Evolutionary conservation across 805 yeast genomes (phyloP).

Genomic region (Yarrowia sp.): DNA sequence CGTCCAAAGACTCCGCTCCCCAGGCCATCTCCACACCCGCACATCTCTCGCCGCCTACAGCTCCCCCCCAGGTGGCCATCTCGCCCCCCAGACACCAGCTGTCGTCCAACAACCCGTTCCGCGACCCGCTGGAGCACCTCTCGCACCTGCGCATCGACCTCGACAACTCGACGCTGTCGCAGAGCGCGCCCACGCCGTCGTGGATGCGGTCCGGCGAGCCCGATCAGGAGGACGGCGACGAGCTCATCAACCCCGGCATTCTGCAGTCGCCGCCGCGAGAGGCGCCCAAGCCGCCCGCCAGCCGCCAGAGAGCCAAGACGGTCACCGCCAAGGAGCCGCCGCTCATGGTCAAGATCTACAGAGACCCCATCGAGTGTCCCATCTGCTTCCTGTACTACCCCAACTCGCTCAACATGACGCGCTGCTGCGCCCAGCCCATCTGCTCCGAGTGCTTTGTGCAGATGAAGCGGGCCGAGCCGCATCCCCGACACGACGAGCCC

Average conservation of each 20-base stretch:
- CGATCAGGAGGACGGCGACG: constrained; percentile 3
- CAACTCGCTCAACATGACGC: constrained; percentile 65
- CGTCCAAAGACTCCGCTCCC: not conserved
- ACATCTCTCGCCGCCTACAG: not conserved
- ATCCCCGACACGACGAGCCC: constrained; percentile 71
- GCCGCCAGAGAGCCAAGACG: constrained; percentile 11
- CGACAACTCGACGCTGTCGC: not conserved
- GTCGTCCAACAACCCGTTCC: constrained; percentile 18
- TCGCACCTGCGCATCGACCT: constrained; percentile 13
- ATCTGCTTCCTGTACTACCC: constrained; percentile 91
- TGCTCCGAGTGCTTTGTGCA: constrained; percentile 97
- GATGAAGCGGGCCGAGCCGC: constrained; percentile 87
- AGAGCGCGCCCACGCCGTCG: constrained; percentile 4
- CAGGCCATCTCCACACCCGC: not conserved
- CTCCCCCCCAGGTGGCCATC: constrained; percentile 16
- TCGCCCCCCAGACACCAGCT: constrained; percentile 1
- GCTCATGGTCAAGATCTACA: constrained; percentile 59
- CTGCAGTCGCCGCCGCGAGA: not conserved
- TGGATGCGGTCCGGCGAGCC: not conserved
- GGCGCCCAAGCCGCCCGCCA: not conserved
- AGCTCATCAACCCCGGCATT: constrained; percentile 17
- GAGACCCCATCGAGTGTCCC: constrained; percentile 80
- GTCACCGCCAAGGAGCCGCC: constrained; percentile 31
- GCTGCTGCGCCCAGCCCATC: constrained; percentile 90
- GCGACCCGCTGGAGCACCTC: constrained; percentile 20